Conservation (phyloP, 768 basidiomycete species). For the Rhodotorula diobovata region DNA sequence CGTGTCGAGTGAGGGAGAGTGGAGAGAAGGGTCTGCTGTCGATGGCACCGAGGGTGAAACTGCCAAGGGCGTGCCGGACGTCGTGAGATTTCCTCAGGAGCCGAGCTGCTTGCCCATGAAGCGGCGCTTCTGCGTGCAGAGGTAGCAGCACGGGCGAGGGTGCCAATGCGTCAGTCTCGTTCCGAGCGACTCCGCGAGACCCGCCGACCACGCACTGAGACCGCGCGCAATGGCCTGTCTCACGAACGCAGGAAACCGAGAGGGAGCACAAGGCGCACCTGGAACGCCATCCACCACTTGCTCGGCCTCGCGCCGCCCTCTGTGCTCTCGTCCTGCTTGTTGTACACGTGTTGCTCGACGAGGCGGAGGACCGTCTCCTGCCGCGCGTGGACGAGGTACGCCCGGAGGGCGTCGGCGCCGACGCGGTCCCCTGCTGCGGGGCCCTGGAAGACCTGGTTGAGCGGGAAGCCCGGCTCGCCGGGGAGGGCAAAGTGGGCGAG, state of each 20-base stretch:
- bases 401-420: slow-evolving; percentile 81
- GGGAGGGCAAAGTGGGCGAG: slow-evolving; percentile 91
- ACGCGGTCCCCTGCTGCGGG: slow-evolving; percentile 60
- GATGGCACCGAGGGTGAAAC: neutral
- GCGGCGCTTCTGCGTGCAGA: slow-evolving; percentile 36
- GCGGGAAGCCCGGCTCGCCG: slow-evolving; percentile 87
- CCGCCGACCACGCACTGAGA: too few species aligned
- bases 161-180: neutral
- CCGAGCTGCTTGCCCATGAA: slow-evolving; percentile 43
- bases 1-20: too few species aligned
- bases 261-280: slow-evolving; percentile 33
- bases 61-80: neutral
- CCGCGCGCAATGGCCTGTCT: too few species aligned
- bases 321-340: slow-evolving; percentile 30
- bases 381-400: slow-evolving; percentile 85
- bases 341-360: slow-evolving; percentile 71
- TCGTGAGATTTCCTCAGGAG: neutral
- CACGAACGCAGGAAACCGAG: neutral
- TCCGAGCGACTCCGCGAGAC: neutral
- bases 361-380: slow-evolving; percentile 85
- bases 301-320: slow-evolving; percentile 91
- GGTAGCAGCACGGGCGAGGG: neutral
- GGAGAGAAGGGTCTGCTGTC: neutral
- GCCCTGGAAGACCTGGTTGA: slow-evolving; percentile 85
- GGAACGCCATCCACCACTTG: slow-evolving; percentile 99